These are phyloP conservation scores for Fusarium anthophilum DNA, from an alignment of 2,329 filamentous ascomycete genomes.

Conservation along the genomic window DNA sequence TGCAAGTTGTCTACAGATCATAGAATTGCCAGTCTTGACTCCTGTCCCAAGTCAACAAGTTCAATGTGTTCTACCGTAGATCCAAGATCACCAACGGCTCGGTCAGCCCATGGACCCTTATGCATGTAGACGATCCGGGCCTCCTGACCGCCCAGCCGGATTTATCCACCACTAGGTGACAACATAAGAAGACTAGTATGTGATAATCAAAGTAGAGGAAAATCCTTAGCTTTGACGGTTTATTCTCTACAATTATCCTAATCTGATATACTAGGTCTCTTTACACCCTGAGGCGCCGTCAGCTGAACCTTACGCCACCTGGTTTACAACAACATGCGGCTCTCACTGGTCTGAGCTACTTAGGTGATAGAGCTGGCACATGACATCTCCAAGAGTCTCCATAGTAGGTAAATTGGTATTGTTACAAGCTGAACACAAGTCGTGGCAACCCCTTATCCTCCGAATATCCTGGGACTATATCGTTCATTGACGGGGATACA, in stretches of 20 bases:
- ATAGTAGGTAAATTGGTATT: background rate
- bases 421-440: background rate
- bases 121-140: conserved; percentile 32
- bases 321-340: background rate
- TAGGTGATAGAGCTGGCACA: background rate
- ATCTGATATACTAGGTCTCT: background rate
- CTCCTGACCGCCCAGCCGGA: conserved; percentile 36
- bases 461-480: background rate
- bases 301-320: background rate
- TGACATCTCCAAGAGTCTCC: background rate
- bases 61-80: background rate
- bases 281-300: background rate
- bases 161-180: conserved; percentile 13
- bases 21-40: background rate
- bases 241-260: background rate
- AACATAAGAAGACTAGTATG: background rate
- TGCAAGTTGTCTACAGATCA: background rate
- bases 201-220: background rate
- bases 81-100: background rate
- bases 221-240: background rate
- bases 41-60: background rate
- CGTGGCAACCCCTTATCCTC: background rate
- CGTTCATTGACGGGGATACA: background rate
- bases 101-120: background rate
- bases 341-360: background rate